A percentile compares a stretch with the other conserved stretches of the same genome.
These are phyloP conservation scores for Saccharomycopsis fodiens DNA, from an alignment of 805 yeast species.

Conservation along the genomic window DNA sequence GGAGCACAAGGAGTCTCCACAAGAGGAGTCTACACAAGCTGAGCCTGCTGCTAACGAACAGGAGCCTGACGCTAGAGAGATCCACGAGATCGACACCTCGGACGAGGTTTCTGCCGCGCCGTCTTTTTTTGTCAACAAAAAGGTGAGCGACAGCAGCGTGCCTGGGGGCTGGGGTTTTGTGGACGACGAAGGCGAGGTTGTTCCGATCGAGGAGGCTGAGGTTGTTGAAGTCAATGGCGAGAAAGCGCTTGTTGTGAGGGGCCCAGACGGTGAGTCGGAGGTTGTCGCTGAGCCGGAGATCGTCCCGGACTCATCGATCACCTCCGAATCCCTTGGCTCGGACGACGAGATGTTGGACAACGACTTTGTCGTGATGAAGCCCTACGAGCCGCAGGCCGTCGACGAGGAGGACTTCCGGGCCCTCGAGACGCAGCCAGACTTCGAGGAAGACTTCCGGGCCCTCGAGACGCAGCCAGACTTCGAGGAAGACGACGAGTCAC, in stretches of 20 bases:
- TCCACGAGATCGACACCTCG: background rate
- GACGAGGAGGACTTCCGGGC: conserved; percentile 39
- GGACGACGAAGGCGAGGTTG: background rate
- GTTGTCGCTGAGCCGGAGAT: conserved; percentile 15
- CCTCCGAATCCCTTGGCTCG: background rate
- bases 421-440: conserved; percentile 24
- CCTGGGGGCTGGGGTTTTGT: background rate
- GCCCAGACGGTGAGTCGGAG: too few species aligned
- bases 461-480: conserved; percentile 26
- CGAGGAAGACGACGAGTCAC: conserved; percentile 1
- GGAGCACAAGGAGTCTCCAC: conserved; percentile 10
- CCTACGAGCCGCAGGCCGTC: conserved; percentile 59
- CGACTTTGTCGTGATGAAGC: conserved; percentile 50
- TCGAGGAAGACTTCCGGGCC: conserved; percentile 30
- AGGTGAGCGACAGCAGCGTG: background rate
- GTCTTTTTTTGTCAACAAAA: background rate
- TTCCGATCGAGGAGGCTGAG: background rate
- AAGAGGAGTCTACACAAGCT: background rate
- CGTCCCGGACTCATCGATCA: background rate
- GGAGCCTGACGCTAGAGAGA: too few species aligned
- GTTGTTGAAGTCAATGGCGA: background rate
- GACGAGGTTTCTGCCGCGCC: background rate
- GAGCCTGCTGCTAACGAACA: conserved; percentile 3
- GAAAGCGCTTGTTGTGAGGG: background rate
- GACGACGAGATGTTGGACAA: conserved; percentile 13